A percentile compares a stretch with the other conserved stretches of the same genome.
These are phyloP conservation scores for Diddensiella santjacobensis DNA, from an alignment of 805 yeast species.

Conservation along the genomic window DNA sequence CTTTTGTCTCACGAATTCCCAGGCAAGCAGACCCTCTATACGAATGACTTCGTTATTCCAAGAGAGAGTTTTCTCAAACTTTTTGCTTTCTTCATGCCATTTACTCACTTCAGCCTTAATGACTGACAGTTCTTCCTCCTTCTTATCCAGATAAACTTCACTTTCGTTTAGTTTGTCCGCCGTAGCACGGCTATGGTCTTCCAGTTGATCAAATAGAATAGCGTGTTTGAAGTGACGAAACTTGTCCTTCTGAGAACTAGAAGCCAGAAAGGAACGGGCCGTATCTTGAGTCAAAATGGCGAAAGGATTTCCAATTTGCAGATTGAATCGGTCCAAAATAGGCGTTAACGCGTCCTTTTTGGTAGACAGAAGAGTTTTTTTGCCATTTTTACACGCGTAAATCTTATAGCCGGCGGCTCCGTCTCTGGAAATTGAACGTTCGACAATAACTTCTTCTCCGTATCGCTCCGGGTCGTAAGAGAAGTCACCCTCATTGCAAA, in stretches of 20 bases:
- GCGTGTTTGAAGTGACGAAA: conserved; percentile 79
- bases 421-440: conserved; percentile 49
- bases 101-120: conserved; percentile 24
- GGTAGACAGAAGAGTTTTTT: conserved; percentile 51
- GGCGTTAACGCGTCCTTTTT: conserved; percentile 64
- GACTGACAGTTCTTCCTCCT: conserved; percentile 37
- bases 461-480: conserved; percentile 60
- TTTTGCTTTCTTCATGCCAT: conserved; percentile 1
- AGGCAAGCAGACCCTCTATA: not conserved
- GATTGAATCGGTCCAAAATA: conserved; percentile 65
- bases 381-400: conserved; percentile 37
- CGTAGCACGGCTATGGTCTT: conserved; percentile 39
- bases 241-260: conserved; percentile 66
- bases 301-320: conserved; percentile 85
- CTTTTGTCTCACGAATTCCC: not conserved
- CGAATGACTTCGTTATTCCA: not conserved
- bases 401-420: conserved; percentile 54
- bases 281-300: conserved; percentile 90
- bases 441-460: conserved; percentile 68
- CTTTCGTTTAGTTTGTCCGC: conserved; percentile 41
- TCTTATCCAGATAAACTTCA: conserved; percentile 39
- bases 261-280: conserved; percentile 84
- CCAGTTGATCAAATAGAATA: conserved; percentile 61
- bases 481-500: conserved; percentile 46
- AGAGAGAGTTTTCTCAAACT: not conserved